These are phyloP conservation scores for Xylaria sp. DNA, from an alignment of 2,329 filamentous ascomycete genomes.

Conservation along the genomic window DNA sequence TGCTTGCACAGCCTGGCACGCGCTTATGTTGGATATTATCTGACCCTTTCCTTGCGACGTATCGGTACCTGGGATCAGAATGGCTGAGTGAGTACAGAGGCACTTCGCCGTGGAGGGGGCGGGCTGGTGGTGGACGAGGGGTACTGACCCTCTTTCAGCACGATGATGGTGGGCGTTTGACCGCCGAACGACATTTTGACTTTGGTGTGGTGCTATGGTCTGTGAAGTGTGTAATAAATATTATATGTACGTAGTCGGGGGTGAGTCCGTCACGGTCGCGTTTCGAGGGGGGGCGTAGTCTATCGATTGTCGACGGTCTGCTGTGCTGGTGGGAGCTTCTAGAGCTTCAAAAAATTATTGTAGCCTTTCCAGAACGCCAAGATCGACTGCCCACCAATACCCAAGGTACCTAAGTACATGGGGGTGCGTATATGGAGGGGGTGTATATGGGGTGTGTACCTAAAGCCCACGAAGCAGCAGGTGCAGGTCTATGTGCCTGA, in stretches of 20 bases:
- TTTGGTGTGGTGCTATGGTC: neutral
- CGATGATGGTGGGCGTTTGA: slow-evolving; percentile 96
- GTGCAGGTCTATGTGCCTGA: no score
- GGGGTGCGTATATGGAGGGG: no score
- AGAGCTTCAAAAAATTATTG: slow-evolving; percentile 58
- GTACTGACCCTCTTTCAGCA: slow-evolving; percentile 90
- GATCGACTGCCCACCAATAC: no score
- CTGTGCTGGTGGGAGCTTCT: slow-evolving; percentile 42
- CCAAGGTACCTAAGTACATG: no score
- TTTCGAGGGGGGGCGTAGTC: slow-evolving; percentile 8
- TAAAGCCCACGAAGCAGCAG: no score
- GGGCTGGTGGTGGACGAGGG: slow-evolving; percentile 29
- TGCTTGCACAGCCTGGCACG: slow-evolving; percentile 91
- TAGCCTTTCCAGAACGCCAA: slow-evolving; percentile 45
- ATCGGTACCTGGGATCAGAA: slow-evolving; percentile 75
- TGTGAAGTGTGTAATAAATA: neutral
- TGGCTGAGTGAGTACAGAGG: slow-evolving; percentile 28
- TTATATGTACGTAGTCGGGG: neutral
- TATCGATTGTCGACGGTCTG: slow-evolving; percentile 29
- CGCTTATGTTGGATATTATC: slow-evolving; percentile 97
- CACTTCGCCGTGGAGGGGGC: neutral
- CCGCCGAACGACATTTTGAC: slow-evolving; percentile 89
- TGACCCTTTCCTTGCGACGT: slow-evolving; percentile 96
- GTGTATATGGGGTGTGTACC: no score
- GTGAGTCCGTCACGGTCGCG: slow-evolving; percentile 1